Base-by-base conservation (phyloP, 768 basidiomycete species). In the Hypholoma sublateritium region DNA sequence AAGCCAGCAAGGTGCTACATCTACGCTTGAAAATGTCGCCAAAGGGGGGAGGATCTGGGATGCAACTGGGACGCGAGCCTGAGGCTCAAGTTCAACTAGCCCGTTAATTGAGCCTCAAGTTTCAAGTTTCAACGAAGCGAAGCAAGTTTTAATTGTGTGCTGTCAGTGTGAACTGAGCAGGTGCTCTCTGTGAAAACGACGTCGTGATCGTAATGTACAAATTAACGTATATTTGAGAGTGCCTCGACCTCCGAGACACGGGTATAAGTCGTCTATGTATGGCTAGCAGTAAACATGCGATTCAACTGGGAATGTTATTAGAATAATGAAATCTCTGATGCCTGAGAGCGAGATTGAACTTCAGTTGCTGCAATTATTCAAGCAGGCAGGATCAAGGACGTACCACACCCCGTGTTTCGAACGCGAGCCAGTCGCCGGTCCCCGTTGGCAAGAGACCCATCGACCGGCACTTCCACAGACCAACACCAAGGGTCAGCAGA, bases 381-480 rank as follows among this genome's bases (percentile, higher is more conserved):
- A 16, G 37, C 5, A 12, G 5, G 34, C 34, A 43, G 25, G 13
- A 56, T 22, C 14, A 12, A 63, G 19, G 17, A 80, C 86, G 64
- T 64, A 94, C 91, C 65, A 70, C 52, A 35, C 85, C 86, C 63
- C 95, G 77, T 1, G 85, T 88, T 75, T 96, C 95, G 62, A 98
- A 98, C 13, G 92, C 93, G 50, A 96, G 74, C 93, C 95, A 98
- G 72, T 98, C 95, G 1, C 89, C 93, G 0, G 93, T 91, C 1
- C 95, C 93, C 1, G 86, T 89, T 0, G 95, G 95, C 16, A 98
- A 73, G 51, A 98, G 76, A 0, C 95, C 95, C 93, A 98, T 95
- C 0, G 88, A 83, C 32, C 86, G 85, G 72, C 94, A 96, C 71
- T 98, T 98, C 88, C 91, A 98, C 24, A 97, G 70, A 0, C 95